Base-by-base conservation (phyloP, 441 rosid genomes). In the Mallotus japonicus region DNA sequence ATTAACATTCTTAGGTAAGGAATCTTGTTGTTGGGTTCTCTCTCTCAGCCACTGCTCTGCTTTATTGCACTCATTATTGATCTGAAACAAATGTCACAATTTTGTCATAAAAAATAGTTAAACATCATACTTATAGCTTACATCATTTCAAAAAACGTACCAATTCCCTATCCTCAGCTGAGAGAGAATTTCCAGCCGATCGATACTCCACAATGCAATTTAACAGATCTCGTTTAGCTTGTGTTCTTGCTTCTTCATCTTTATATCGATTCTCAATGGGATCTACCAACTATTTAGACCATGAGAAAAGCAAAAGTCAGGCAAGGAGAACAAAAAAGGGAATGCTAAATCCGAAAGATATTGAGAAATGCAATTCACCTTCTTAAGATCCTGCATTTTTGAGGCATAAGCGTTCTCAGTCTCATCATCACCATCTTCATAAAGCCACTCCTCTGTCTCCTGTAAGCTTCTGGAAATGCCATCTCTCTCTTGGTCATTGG, bases 361-460 rank as follows among this genome's bases (percentile, higher is more conserved):
- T 19, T 20, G 54, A 70, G 47, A 78, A 69, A 56, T 24, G 10
- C 40, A n/a, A 55, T n/a, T 68, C 64, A 86, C 92, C 85, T 77
- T 82, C 80, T 79, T 82, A 58, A 88, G 85, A 71, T 82, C 85
- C 40, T 83, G 77, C 76, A 88, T 69, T 74, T 86, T 88, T 58
- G 72, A 62, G 65, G 70, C 63, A 72, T 88, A 88, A 54, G 88
- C 76, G 64, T 76, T 82, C 75, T 79, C 87, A 70, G 88, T 84
- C 82, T 88, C 89, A 75, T 88, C 88, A 17, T 86, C 88, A 57
- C 89, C 88, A 16, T 88, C 89, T 3, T 82, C 86, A 50, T 85
- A 86, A 71, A 88, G 92, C 89, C 92, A 88, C 62, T 88, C 89
- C 70, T 88, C 84, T 3, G 92, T 84, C 84, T 86, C 86, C 70